phyloP scores from a whole-genome alignment of 768 basidiomycete species.

The Pleurotus ostreatus region DNA sequence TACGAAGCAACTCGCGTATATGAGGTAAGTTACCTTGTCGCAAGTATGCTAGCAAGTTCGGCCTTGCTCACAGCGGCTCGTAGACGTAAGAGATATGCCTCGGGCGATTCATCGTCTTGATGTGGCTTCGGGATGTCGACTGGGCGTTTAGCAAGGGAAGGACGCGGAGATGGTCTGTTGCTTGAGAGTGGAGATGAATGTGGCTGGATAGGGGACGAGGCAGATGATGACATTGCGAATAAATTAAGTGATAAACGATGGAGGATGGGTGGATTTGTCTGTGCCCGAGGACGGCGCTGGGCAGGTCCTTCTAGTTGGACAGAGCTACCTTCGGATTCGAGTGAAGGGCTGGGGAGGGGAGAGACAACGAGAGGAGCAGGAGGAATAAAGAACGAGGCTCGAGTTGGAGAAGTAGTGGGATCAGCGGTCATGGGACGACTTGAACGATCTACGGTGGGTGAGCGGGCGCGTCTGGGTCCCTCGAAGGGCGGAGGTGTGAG shows the following conservation, averaged over 20 bases:
- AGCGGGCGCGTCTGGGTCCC: not conserved
- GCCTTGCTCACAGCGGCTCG: constrained; percentile 62
- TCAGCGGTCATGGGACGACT: constrained; percentile 43
- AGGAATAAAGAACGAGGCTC: constrained; percentile 22
- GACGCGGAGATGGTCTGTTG: constrained; percentile 37
- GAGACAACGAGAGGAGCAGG: constrained; percentile 17
- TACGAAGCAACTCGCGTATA: not conserved
- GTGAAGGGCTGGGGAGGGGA: constrained; percentile 13
- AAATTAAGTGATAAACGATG: constrained; percentile 68
- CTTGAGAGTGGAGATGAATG: constrained; percentile 6
- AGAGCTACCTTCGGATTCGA: constrained; percentile 6
- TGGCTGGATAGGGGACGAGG: not conserved
- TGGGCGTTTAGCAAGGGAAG: constrained; percentile 39
- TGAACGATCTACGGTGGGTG: not conserved
- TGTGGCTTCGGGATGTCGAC: constrained; percentile 48
- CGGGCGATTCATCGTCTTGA: constrained; percentile 60
- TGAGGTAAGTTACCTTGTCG: constrained; percentile 57
- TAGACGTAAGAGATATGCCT: constrained; percentile 65
- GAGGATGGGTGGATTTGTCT: constrained; percentile 67
- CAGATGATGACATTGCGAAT: constrained; percentile 37
- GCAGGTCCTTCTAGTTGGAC: constrained; percentile 15
- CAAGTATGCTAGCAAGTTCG: constrained; percentile 77
- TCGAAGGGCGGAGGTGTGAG: not conserved
- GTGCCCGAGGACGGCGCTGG: constrained; percentile 30
- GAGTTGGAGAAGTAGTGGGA: constrained; percentile 18